Evolutionary conservation across 345 rosid species (phyloP), one percentile per base, ranked within the genome.

Genomic region (Linum lewisii): DNA sequence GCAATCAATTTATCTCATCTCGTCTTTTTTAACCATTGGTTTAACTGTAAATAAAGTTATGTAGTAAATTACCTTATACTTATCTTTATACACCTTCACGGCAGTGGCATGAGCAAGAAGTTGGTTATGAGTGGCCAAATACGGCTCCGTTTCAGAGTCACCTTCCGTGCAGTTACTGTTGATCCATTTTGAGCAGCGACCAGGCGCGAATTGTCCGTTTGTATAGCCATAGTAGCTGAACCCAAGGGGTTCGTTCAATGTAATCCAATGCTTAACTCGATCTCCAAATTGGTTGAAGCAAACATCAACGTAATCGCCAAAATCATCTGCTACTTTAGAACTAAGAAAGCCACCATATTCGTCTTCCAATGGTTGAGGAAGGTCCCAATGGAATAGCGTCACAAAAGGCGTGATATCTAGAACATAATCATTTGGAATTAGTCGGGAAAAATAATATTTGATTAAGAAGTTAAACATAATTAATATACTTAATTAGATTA

Each of bases 241-340:
- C 11, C 51, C 66, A 36, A 57, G 77, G 14, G 85, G 85, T 67
- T 83, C 84, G 20, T 83, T 83, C 23, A 78, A 7, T 3, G 86
- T 78, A 11, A 79, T 81, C 89, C 89, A 83, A 1, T 77, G 68
- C 65, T 83, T 83, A 54, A 83, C 89, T 59, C 84, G 37, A 24
- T 83, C 84, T 3, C 89, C 89, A 65, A 77, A 77, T 51, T 55
- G 70, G 15, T 57, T 56, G 34, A 78, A 81, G 65, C 84, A 78
- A 11, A 78, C 18, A 5, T 73, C 79, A 8, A 73, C 77, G 25
- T 69, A 80, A 21, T 72, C 77, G 0, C 38, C 63, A 57, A 76
- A 80, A 71, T 78, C 85, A 14, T 73, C 37, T 32, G 26, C 29
- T 4, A 54, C 22, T 54, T 54, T 20, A 3, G 26, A 11, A 32